phyloP scores from a whole-genome alignment of 1,284 basidiomycete genomes.

The Puccinia polysora region DNA sequence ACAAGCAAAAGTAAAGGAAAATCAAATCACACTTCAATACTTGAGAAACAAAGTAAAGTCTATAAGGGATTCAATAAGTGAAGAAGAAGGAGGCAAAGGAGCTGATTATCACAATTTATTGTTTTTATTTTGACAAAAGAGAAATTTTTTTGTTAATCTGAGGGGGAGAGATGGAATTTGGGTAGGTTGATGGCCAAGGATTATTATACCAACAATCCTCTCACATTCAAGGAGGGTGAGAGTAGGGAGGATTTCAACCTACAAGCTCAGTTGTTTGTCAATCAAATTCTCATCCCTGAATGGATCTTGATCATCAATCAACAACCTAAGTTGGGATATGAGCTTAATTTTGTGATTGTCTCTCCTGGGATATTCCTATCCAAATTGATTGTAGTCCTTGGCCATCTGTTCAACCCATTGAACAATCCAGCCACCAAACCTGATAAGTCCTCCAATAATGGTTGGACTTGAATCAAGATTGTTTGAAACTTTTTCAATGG shows the following conservation, averaged over 20 bases:
- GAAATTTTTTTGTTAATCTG: conserved; percentile 17
- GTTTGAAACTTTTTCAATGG: neutral
- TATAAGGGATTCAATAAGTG: neutral
- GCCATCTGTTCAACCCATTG: neutral
- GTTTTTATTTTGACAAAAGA: neutral
- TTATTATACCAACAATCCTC: conserved; percentile 1
- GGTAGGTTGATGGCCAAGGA: neutral
- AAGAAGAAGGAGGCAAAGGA: neutral
- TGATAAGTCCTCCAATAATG: conserved; percentile 15
- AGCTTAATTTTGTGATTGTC: conserved; percentile 18
- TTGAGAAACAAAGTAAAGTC: neutral
- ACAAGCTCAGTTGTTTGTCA: neutral
- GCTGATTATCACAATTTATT: neutral
- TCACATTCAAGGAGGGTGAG: conserved; percentile 15
- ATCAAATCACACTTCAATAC: conserved; percentile 15
- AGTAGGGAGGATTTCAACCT: neutral
- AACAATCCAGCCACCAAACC: neutral
- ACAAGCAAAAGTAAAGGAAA: conserved; percentile 11
- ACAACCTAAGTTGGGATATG: neutral
- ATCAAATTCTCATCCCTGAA: neutral
- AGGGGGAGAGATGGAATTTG: conserved; percentile 13
- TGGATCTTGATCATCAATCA: conserved; percentile 8
- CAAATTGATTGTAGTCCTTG: conserved; percentile 2
- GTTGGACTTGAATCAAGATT: conserved; percentile 20
- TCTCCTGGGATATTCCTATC: conserved; percentile 25